phyloP scores from a whole-genome alignment of 345 rosid species.

The Arabis alpina region DNA sequence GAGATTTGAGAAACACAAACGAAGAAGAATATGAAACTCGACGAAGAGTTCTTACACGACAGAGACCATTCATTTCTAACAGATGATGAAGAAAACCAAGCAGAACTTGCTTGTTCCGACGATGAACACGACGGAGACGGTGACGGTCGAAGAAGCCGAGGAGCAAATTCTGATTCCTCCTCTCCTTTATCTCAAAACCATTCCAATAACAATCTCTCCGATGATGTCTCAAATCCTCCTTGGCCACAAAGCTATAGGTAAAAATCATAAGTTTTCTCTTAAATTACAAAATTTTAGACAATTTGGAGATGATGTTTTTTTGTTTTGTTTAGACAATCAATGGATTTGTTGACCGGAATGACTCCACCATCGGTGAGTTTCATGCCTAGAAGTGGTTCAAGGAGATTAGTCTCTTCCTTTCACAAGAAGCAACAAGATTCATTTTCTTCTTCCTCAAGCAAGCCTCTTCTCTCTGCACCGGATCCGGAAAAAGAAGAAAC shows the following conservation, averaged over 20 bases:
- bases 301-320: slow-evolving; percentile 20
- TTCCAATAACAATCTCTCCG: slow-evolving; percentile 28
- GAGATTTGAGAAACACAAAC: slow-evolving; percentile 10
- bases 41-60: slow-evolving; percentile 68
- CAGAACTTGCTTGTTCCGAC: slow-evolving; percentile 51
- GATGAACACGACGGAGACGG: slow-evolving; percentile 50
- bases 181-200: slow-evolving; percentile 33
- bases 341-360: slow-evolving; percentile 57
- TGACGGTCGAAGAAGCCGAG: slow-evolving; percentile 9
- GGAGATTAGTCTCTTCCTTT: slow-evolving; percentile 42
- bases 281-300: not conserved
- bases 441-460: slow-evolving; percentile 45
- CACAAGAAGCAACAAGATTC: slow-evolving; percentile 46
- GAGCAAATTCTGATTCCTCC: slow-evolving; percentile 34
- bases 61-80: slow-evolving; percentile 69
- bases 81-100: slow-evolving; percentile 82
- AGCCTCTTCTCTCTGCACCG: slow-evolving; percentile 49
- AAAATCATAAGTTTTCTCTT: slow-evolving; percentile 5
- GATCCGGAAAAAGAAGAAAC: slow-evolving; percentile 43
- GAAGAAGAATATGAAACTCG: slow-evolving; percentile 54
- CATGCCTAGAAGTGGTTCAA: slow-evolving; percentile 38
- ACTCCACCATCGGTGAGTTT: slow-evolving; percentile 55
- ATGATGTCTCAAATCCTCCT: slow-evolving; percentile 32
- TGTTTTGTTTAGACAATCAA: slow-evolving; percentile 46
- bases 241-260: slow-evolving; percentile 89